Conservation (phyloP, 768 basidiomycete species). For the Leccinum subgranulosum region DNA sequence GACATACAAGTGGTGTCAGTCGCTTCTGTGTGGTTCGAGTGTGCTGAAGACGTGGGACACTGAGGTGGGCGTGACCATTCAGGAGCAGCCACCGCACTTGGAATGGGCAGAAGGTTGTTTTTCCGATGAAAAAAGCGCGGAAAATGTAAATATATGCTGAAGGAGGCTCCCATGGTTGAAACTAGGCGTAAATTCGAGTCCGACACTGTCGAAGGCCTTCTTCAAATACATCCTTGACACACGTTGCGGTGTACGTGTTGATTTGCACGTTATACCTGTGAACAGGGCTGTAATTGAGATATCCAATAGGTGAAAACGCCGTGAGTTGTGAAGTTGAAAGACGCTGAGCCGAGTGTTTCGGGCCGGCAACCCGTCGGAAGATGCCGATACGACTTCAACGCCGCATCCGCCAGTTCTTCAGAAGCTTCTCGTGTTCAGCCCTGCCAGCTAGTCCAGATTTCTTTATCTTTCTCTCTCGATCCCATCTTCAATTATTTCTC, state of each 20-base stretch:
- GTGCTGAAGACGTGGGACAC: not conserved
- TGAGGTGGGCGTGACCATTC: not conserved
- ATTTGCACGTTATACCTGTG: not conserved
- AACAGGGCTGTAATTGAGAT: not conserved
- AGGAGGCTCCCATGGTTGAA: not conserved
- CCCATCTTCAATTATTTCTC: not conserved
- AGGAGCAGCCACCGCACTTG: not conserved
- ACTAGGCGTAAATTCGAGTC: not conserved
- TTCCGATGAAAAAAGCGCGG: not conserved
- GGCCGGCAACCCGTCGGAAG: no score
- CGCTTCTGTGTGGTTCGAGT: not conserved
- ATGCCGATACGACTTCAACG: no score
- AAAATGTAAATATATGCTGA: not conserved
- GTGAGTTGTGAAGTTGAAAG: not conserved
- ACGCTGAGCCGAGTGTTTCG: not conserved
- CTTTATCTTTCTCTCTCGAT: not conserved
- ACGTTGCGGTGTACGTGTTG: not conserved
- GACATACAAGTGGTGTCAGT: not conserved
- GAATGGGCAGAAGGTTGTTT: not conserved
- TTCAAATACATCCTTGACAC: not conserved
- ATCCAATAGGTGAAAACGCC: not conserved
- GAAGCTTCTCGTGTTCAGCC: no score
- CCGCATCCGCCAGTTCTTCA: no score
- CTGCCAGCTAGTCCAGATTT: no score
- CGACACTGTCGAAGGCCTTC: not conserved